These are phyloP conservation scores for Dryas drummondii DNA, from an alignment of 306 rosid species.

Conservation along the genomic window DNA sequence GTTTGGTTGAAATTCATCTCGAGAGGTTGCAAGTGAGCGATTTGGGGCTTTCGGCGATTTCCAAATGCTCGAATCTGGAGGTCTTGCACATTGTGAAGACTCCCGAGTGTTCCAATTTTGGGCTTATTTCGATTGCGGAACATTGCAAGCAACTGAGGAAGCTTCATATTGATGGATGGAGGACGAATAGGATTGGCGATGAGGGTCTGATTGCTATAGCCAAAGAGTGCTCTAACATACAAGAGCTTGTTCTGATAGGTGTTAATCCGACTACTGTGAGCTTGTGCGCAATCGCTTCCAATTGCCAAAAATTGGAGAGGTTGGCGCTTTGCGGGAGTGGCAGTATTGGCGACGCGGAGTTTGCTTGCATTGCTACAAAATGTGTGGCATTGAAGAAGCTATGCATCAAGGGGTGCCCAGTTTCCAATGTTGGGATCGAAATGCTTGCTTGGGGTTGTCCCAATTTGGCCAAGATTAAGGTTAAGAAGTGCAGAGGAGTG, in stretches of 20 bases:
- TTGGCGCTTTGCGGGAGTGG: conserved; percentile 77
- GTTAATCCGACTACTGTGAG: conserved; percentile 59
- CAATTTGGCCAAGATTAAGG: conserved; percentile 76
- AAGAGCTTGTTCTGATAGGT: conserved; percentile 79
- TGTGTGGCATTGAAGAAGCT: conserved; percentile 72
- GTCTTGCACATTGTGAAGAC: conserved; percentile 64
- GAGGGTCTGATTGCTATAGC: conserved; percentile 68
- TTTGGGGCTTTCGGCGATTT: conserved; percentile 60
- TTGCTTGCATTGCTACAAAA: conserved; percentile 67
- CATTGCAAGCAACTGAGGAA: conserved; percentile 63
- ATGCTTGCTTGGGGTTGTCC: conserved; percentile 76
- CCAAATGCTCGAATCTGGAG: conserved; percentile 56
- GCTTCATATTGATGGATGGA: conserved; percentile 89
- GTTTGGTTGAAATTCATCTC: conserved; percentile 59
- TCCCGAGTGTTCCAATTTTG: conserved; percentile 64
- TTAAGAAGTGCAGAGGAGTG: conserved; percentile 70
- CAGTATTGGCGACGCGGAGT: conserved; percentile 69
- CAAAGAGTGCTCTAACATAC: conserved; percentile 54
- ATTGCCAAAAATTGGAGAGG: conserved; percentile 64
- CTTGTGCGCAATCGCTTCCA: conserved; percentile 55
- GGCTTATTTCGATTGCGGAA: conserved; percentile 58
- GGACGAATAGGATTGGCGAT: conserved; percentile 69
- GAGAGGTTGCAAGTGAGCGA: conserved; percentile 84
- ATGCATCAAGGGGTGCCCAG: conserved; percentile 81
- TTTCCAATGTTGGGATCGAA: conserved; percentile 65